Conservation (phyloP, 306 rosid genomes). For the Vicia villosa region DNA sequence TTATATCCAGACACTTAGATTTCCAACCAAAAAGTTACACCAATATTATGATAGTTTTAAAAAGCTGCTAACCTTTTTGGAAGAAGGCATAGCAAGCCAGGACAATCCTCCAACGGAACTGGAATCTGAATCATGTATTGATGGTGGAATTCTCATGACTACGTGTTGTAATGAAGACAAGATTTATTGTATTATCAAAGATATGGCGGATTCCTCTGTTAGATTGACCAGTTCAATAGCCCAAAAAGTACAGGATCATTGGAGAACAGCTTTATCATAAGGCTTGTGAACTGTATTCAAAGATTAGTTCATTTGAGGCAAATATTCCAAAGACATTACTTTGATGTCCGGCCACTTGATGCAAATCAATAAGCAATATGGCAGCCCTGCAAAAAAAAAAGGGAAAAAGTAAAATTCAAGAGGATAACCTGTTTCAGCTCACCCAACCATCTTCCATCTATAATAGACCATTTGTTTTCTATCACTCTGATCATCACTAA, state of each 20-base stretch:
- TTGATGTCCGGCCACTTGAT: constrained; percentile 75
- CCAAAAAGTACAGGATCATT: constrained; percentile 54
- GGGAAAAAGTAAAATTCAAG: no score
- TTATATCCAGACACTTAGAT: constrained; percentile 71
- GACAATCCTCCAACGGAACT: constrained; percentile 42
- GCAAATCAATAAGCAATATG: constrained; percentile 56
- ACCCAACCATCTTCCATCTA: no score
- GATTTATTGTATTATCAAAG: constrained; percentile 53
- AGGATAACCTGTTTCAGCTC: no score
- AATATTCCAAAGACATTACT: constrained; percentile 69
- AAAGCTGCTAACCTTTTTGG: constrained; percentile 60
- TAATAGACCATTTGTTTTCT: no score
- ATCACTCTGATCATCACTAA: no score
- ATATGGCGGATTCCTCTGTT: constrained; percentile 62
- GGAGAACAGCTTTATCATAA: constrained; percentile 71
- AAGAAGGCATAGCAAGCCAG: constrained; percentile 56
- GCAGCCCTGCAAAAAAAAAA: no score
- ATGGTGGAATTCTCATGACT: no score
- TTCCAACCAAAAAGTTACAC: constrained; percentile 76
- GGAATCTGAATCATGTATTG: not conserved
- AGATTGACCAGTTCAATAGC: constrained; percentile 55
- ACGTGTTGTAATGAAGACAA: constrained; percentile 14
- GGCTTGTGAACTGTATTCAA: constrained; percentile 59
- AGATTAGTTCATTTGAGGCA: constrained; percentile 63
- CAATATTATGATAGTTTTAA: constrained; percentile 64